Conservation (phyloP, 2,329 filamentous ascomycete species). For the Claviceps africana region DNA sequence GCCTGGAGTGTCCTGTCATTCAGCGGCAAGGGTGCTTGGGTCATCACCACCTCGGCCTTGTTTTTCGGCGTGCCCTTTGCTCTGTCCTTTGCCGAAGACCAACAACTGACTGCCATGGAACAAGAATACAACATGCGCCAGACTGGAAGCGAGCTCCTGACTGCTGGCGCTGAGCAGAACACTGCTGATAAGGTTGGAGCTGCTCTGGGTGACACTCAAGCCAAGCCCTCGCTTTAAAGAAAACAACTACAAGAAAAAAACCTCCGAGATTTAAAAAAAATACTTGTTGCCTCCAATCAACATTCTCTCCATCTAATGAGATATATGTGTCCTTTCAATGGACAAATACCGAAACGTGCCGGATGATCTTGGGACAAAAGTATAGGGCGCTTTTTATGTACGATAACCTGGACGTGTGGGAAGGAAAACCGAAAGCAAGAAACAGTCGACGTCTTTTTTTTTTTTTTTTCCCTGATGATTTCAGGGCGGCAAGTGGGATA, state of each 20-base stretch:
- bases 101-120: slow-evolving; percentile 96
- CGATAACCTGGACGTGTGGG: slow-evolving; percentile 1
- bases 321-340: not conserved
- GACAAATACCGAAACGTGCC: not conserved
- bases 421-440: not conserved
- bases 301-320: not conserved
- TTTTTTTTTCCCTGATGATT: not conserved
- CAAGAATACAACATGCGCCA: slow-evolving; percentile 93
- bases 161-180: slow-evolving; percentile 28
- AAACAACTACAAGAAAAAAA: not conserved
- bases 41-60: slow-evolving; percentile 77
- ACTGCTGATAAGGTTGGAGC: slow-evolving; percentile 37
- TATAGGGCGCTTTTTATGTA: slow-evolving; percentile 2
- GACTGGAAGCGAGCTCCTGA: slow-evolving; percentile 61
- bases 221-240: slow-evolving; percentile 37
- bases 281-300: not conserved
- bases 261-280: too few species aligned
- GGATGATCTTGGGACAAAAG: not conserved
- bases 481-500: not conserved
- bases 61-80: slow-evolving; percentile 88
- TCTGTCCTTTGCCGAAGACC: slow-evolving; percentile 85
- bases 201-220: slow-evolving; percentile 31
- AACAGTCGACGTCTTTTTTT: not conserved
- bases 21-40: slow-evolving; percentile 78
- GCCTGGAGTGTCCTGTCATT: slow-evolving; percentile 48